Evolutionary conservation across 2,329 filamentous ascomycete species (phyloP), one percentile per base, ranked within the genome.

Genomic region (Fusarium sp.): DNA sequence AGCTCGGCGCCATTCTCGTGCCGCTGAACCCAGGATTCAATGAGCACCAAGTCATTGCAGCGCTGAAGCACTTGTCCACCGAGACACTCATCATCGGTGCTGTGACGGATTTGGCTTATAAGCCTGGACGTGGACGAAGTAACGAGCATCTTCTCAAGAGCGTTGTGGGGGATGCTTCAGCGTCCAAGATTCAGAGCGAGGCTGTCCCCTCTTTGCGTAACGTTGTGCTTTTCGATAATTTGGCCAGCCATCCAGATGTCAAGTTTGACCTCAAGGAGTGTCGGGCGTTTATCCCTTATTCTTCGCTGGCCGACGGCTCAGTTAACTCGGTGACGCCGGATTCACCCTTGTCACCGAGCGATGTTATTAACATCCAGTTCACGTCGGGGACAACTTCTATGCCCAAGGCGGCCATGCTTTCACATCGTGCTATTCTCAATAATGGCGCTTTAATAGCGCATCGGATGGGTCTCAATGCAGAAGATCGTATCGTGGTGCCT

Each of bases 301-400:
- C 79, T 2, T 56, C 71, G 2, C 78, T 89, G 31, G 72, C 83
- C 38, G 64, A 73, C 16, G 71, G 77, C 16, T 77, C 79, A 0
- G 67, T 75, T 3, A 61, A 73, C 0, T 18, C 76, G 3, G 73
- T 88, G 3, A 74, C 65, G 20, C 85, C 86, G 0, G 82, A 85
- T 55, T 57, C 77, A 26, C 81, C 81, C 0, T 82, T 91, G 2
- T 70, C 83, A 16, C 83, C 89, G 0, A 78, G 87, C 64, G 95
- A 98, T 51, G 89, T 91, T 4, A 90, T 97, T 70, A 98, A 97
- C 77, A 97, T 98, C 69, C 95, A 98, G 78, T 98, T 98, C 82
- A 99, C 96, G 0, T 95, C 91, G 0, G 96, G 95, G n/a, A 98
- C 96, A 0, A 98, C 96, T 0, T 92, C 92, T 1, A 84, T 87